phyloP scores from a whole-genome alignment of 2,329 filamentous ascomycete genomes.

The Blastomyces gilchristii region DNA sequence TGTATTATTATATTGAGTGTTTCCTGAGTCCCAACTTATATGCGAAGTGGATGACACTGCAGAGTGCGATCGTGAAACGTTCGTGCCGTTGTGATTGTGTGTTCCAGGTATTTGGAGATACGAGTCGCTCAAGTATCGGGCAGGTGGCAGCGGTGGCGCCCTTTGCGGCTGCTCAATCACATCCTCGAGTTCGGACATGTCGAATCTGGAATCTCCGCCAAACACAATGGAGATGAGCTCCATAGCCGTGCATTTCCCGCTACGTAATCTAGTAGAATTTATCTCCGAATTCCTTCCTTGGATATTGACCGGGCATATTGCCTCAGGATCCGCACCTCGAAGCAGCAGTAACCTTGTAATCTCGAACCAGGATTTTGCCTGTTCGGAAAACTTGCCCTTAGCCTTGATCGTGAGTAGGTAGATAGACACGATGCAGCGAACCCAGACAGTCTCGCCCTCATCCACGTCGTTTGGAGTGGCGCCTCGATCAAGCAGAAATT shows the following conservation, averaged over 20 bases:
- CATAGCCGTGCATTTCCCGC: neutral
- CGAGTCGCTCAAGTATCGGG: neutral
- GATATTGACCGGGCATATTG: neutral
- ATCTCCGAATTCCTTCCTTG: neutral
- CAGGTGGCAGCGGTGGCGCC: neutral
- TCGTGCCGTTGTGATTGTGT: neutral
- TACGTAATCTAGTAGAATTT: no score
- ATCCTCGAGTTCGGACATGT: slow-evolving; percentile 1
- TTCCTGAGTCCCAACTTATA: neutral
- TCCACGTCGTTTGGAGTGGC: neutral
- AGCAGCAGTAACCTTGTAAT: neutral
- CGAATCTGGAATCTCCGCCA: neutral
- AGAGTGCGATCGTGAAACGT: neutral
- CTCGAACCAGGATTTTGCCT: slow-evolving; percentile 2
- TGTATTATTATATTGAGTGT: neutral
- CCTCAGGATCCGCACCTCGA: neutral
- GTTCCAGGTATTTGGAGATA: neutral
- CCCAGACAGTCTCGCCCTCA: slow-evolving; percentile 1
- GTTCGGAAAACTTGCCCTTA: neutral
- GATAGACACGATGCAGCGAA: neutral
- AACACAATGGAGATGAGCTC: neutral
- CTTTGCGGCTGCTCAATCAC: neutral
- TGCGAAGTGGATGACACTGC: neutral
- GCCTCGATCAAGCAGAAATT: neutral
- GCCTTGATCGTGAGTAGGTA: neutral